These are phyloP conservation scores for Blastobotrys proliferans DNA, from an alignment of 1,139 yeast genomes.

Conservation along the genomic window DNA sequence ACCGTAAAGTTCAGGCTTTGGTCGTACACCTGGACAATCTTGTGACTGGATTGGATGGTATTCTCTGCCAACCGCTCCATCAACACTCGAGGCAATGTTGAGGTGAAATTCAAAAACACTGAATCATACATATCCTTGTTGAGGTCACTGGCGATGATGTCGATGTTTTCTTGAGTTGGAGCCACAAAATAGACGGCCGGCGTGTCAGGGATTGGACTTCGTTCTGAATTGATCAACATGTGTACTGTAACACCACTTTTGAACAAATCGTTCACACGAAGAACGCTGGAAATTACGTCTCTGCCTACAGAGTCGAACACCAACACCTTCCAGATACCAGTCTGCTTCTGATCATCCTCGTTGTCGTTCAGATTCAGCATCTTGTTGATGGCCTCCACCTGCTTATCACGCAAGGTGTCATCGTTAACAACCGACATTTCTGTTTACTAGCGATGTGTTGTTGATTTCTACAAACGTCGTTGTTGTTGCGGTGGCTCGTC, in stretches of 20 bases:
- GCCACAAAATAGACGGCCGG: constrained; percentile 90
- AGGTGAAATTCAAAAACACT: constrained; percentile 81
- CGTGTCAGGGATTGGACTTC: constrained; percentile 85
- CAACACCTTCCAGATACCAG: constrained; percentile 83
- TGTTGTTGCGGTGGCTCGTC: no score
- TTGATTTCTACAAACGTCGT: no score
- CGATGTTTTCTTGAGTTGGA: constrained; percentile 76
- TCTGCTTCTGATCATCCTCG: constrained; percentile 12
- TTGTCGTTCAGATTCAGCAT: constrained; percentile 73
- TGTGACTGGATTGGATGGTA: constrained; percentile 62
- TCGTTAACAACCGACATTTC: constrained; percentile 12
- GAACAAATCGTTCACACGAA: constrained; percentile 84
- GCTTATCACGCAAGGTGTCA: constrained; percentile 39
- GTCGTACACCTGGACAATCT: constrained; percentile 84
- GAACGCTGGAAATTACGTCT: constrained; percentile 79
- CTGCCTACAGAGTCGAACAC: constrained; percentile 79
- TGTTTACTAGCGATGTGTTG: no score
- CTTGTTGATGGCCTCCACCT: constrained; percentile 59
- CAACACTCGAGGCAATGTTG: constrained; percentile 68
- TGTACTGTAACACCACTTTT: constrained; percentile 90
- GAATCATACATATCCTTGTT: constrained; percentile 69
- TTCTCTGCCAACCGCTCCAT: constrained; percentile 86
- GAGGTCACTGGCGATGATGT: constrained; percentile 66
- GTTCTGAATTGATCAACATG: constrained; percentile 59
- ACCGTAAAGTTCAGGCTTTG: constrained; percentile 90